Evolutionary conservation across 2,329 filamentous ascomycete species (phyloP), one percentile per base, ranked within the genome.

Genomic region (Byssoonygena ceratinophila): DNA sequence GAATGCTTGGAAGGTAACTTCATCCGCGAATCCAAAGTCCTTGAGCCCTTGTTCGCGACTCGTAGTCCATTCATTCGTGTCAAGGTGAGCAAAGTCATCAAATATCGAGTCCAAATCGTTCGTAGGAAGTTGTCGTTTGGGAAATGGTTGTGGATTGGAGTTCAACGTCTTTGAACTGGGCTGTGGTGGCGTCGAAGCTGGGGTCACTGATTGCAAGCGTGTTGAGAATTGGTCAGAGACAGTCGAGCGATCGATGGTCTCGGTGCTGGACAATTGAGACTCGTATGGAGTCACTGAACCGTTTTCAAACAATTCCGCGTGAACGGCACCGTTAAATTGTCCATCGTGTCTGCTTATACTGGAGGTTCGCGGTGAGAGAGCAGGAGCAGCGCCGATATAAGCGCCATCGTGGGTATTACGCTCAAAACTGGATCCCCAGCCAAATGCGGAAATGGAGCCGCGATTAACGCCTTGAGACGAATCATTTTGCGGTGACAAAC

Each of bases 61-160:
- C 9, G 29, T 52, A 8, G 50, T 34, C 50, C 50, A 52, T 51
- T 72, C 69, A 23, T 67, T 72, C 4, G 69, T 72, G 53, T 72
- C 70, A 5, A 73, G 64, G 58, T 73, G 69, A 31, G 70, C 70
- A 44, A 73, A 63, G 40, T 73, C 70, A 53, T 71, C 68, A 57
- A 73, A 73, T 27, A 73, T 69, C 6, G 69, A 68, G 51, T 74
- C 71, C 14, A 73, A 60, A 31, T 71, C 68, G 36, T 64, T 57
- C 2, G 51, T 48, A 8, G 59, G 57, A 11, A 55, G 54, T 1
- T 51, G 4, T 8, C 18, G 36, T 18, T 47, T 29, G 12, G 44
- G n/a, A n/a, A 12, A 25, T 11, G 25, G 7, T n/a, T n/a, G 27
- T 22, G 45, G 3, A 11, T 49, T 50, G 9, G 37, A 20, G 25